Percentiles rank a stretch among this genome's conserved stretches.
These are phyloP conservation scores for Triangularia verruculosa DNA, from an alignment of 2,329 filamentous ascomycete genomes.

Conservation along the genomic window DNA sequence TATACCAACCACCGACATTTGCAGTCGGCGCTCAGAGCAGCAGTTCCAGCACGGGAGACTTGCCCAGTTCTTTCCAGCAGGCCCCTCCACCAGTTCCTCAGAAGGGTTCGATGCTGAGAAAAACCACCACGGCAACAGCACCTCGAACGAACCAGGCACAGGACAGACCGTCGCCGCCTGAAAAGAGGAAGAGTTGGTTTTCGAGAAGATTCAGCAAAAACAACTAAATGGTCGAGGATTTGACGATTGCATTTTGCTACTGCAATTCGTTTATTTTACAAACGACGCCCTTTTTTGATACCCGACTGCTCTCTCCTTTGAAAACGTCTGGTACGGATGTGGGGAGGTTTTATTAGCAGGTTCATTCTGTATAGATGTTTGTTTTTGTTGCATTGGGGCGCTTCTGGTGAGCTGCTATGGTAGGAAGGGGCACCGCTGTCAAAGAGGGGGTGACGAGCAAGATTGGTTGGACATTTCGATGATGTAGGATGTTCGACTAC, in stretches of 20 bases:
- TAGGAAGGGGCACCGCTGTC: not conserved
- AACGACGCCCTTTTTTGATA: conserved; percentile 15
- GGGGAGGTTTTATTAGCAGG: not conserved
- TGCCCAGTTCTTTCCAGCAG: conserved; percentile 12
- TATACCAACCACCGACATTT: conserved; percentile 43
- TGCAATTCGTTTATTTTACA: conserved; percentile 31
- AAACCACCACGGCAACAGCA: conserved; percentile 20
- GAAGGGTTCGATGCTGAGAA: conserved; percentile 32
- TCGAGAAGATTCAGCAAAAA: conserved; percentile 73
- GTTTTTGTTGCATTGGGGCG: not conserved
- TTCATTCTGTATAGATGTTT: not conserved
- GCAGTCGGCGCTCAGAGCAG: conserved; percentile 31
- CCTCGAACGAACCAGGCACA: conserved; percentile 17
- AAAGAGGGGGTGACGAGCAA: not conserved
- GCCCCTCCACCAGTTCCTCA: conserved; percentile 32
- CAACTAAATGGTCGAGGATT: conserved; percentile 13
- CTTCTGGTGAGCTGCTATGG: not conserved
- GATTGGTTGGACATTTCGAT: not conserved
- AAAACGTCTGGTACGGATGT: not conserved
- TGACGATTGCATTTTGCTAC: not conserved
- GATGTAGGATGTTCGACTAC: not conserved
- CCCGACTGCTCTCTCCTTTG: not conserved
- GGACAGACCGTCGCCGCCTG: conserved; percentile 38
- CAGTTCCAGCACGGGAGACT: conserved; percentile 17
- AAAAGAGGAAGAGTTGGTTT: conserved; percentile 91